Conservation (phyloP, 2,329 filamentous ascomycete species). For the Cladosporium sp. region DNA sequence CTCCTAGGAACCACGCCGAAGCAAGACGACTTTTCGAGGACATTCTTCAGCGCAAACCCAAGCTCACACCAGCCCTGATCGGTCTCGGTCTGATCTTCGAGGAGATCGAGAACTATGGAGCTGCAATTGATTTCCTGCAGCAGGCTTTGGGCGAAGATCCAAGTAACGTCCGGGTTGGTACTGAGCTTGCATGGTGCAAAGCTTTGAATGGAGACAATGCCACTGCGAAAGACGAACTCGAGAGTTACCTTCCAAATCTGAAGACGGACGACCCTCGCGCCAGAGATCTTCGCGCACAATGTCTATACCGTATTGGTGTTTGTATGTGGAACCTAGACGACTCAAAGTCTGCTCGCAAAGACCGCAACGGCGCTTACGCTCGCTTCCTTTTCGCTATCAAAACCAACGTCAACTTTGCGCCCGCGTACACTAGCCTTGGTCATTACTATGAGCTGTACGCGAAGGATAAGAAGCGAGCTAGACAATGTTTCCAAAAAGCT, state of each 20-base stretch:
- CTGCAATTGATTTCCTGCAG: constrained; percentile 77
- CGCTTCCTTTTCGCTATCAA: constrained; percentile 83
- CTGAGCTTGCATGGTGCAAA: constrained; percentile 90
- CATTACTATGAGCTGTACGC: constrained; percentile 90
- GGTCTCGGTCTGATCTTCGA: constrained; percentile 90
- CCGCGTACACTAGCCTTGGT: constrained; percentile 87
- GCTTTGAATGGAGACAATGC: constrained; percentile 76
- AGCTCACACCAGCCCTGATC: constrained; percentile 78
- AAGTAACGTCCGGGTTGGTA: constrained; percentile 73
- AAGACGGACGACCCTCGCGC: constrained; percentile 60
- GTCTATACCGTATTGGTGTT: constrained; percentile 80
- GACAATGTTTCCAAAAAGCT: constrained; percentile 94
- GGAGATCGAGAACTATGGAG: constrained; percentile 83
- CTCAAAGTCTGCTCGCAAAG: constrained; percentile 72
- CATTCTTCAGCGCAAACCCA: constrained; percentile 72
- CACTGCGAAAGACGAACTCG: constrained; percentile 67
- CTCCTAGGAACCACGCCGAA: constrained; percentile 84
- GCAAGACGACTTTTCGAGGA: constrained; percentile 82
- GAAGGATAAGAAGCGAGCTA: constrained; percentile 79
- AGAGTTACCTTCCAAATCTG: constrained; percentile 67
- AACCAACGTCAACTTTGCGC: constrained; percentile 82
- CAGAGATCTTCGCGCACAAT: constrained; percentile 76
- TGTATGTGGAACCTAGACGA: constrained; percentile 84
- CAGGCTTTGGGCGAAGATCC: constrained; percentile 73
- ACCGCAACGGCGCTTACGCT: constrained; percentile 77